These are phyloP conservation scores for Rhynchosporium graminicola DNA, from an alignment of 2,329 filamentous ascomycete species.

Conservation along the genomic window DNA sequence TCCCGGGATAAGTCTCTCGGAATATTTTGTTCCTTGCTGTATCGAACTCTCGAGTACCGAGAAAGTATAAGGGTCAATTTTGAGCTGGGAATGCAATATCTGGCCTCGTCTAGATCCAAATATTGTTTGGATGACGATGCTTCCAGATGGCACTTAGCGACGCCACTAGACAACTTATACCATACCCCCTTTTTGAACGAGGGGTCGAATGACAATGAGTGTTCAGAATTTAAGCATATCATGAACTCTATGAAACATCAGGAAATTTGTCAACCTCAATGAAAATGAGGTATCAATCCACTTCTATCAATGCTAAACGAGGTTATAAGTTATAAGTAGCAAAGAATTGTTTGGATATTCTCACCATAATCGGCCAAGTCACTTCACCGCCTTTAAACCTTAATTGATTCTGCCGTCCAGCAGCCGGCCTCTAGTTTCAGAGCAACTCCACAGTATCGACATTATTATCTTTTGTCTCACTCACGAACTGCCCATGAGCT, in stretches of 20 bases:
- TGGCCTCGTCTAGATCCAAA: constrained; percentile 8
- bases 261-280: no score
- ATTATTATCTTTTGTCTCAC: constrained; percentile 17
- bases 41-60: background rate
- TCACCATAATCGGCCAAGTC: background rate
- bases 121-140: constrained; percentile 12
- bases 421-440: constrained; percentile 37
- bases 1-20: background rate
- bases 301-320: no score
- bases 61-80: background rate
- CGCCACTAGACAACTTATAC: constrained; percentile 11
- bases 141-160: constrained; percentile 2
- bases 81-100: constrained; percentile 15
- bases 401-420: constrained; percentile 19
- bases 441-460: constrained; percentile 20
- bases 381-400: constrained; percentile 24
- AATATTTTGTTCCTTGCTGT: background rate
- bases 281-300: no score
- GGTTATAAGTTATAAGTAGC: no score
- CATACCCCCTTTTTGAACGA: constrained; percentile 6
- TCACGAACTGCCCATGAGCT: background rate
- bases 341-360: background rate
- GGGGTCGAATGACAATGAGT: background rate
- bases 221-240: no score
- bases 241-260: no score